Percentiles rank a stretch among this genome's conserved stretches.
Conservation (phyloP, 306 rosid species). For the Corylus americana region DNA sequence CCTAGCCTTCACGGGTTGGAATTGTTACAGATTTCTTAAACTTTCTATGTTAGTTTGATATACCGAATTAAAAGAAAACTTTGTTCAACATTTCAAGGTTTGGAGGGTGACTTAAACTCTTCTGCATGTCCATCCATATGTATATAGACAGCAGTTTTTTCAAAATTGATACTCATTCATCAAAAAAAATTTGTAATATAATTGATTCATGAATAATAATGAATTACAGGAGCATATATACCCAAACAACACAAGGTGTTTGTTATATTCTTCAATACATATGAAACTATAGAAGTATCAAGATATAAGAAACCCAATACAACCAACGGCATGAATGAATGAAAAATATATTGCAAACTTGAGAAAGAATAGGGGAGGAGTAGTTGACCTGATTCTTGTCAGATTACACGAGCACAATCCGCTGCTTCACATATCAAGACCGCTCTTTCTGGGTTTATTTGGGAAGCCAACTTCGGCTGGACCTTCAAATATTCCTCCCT, state of each 20-base stretch:
- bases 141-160: too few species aligned
- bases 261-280: not conserved
- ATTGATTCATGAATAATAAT: not conserved
- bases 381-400: not conserved
- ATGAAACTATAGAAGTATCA: not conserved
- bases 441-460: constrained; percentile 31
- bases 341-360: not conserved
- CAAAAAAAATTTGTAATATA: not conserved
- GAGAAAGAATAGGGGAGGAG: not conserved
- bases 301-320: not conserved
- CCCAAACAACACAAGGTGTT: not conserved
- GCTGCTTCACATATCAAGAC: constrained; percentile 77
- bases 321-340: not conserved
- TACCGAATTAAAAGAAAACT: too few species aligned
- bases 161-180: too few species aligned
- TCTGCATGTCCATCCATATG: too few species aligned
- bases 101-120: too few species aligned
- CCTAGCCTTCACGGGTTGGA: too few species aligned
- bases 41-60: too few species aligned
- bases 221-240: not conserved
- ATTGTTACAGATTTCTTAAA: too few species aligned
- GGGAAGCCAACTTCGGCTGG: constrained; percentile 66
- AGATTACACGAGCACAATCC: constrained; percentile 68
- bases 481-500: constrained; percentile 56
- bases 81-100: too few species aligned